Percentiles rank a stretch among this genome's conserved stretches.
Conservation (phyloP, 202 grass and related monocot species). For the Panicum hallii region DNA sequence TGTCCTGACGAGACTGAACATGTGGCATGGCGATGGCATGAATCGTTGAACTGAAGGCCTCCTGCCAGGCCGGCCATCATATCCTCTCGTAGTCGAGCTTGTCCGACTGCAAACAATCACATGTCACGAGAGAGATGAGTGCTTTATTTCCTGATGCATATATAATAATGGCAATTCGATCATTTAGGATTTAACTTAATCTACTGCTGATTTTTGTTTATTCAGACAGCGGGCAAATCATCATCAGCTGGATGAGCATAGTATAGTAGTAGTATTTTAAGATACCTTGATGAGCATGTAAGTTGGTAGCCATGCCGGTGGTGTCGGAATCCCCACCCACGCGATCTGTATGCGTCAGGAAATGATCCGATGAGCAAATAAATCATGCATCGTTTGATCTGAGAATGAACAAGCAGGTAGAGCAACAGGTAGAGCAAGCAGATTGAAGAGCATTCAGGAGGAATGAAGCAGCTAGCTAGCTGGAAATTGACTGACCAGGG, state of each 20-base stretch:
- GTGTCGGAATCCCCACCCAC: slow-evolving; percentile 93
- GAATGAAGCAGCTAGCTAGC: background rate
- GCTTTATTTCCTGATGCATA: background rate
- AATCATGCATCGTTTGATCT: background rate
- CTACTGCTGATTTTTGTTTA: background rate
- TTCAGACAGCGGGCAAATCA: background rate
- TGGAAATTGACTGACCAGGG: slow-evolving; percentile 59
- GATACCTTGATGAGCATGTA: slow-evolving; percentile 97
- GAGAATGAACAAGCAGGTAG: background rate
- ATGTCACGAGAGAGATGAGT: background rate
- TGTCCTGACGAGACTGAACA: no score
- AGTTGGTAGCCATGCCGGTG: slow-evolving; percentile 92
- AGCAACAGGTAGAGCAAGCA: background rate
- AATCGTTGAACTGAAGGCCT: no score
- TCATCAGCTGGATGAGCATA: no score
- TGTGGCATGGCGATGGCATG: no score
- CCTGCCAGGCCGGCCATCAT: slow-evolving; percentile 38
- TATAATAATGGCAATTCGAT: no score
- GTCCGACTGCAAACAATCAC: slow-evolving; percentile 69
- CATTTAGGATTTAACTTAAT: background rate
- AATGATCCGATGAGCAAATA: background rate
- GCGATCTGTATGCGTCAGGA: slow-evolving; percentile 57
- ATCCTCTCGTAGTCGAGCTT: slow-evolving; percentile 95
- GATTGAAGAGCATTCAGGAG: background rate
- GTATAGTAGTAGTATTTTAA: no score